A percentile compares a stretch with the other conserved stretches of the same genome.
phyloP scores from a whole-genome alignment of 2,329 filamentous ascomycete genomes.

The Pseudocercospora crystallina region DNA sequence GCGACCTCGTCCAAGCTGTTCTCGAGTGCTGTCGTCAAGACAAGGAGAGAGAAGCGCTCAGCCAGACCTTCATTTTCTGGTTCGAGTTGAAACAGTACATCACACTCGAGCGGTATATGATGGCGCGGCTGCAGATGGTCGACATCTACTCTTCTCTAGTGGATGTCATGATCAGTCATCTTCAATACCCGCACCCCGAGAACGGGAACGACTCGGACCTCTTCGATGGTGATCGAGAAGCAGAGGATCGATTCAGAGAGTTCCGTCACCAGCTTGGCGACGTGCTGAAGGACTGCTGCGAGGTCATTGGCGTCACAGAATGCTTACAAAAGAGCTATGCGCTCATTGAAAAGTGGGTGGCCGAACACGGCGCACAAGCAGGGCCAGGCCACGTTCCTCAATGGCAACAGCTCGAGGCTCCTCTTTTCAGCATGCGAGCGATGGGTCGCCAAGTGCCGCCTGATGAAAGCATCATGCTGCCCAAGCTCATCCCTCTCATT shows the following conservation, averaged over 20 bases:
- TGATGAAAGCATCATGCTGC: slow-evolving; percentile 82
- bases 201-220: slow-evolving; percentile 69
- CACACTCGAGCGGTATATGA: slow-evolving; percentile 83
- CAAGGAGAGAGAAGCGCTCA: slow-evolving; percentile 85
- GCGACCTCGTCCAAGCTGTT: slow-evolving; percentile 80
- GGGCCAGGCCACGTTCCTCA: slow-evolving; percentile 75
- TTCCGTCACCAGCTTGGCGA: slow-evolving; percentile 98
- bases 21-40: slow-evolving; percentile 90
- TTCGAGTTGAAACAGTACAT: slow-evolving; percentile 97
- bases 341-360: slow-evolving; percentile 85
- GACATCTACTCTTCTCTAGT: slow-evolving; percentile 87
- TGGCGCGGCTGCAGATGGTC: slow-evolving; percentile 72
- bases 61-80: slow-evolving; percentile 95
- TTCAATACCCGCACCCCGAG: slow-evolving; percentile 81
- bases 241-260: slow-evolving; percentile 94
- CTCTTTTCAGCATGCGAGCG: slow-evolving; percentile 89
- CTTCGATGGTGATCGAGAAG: slow-evolving; percentile 92
- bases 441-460: slow-evolving; percentile 95
- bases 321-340: slow-evolving; percentile 87
- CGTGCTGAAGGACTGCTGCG: slow-evolving; percentile 93
- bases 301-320: slow-evolving; percentile 90
- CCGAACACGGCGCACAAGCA: slow-evolving; percentile 74
- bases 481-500: slow-evolving; percentile 87
- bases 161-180: slow-evolving; percentile 86
- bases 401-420: slow-evolving; percentile 95